A percentile compares a stretch with the other conserved stretches of the same genome.
Evolutionary conservation across 2,329 filamentous ascomycete genomes (phyloP).

Genomic region (Kalmusia sp.): DNA sequence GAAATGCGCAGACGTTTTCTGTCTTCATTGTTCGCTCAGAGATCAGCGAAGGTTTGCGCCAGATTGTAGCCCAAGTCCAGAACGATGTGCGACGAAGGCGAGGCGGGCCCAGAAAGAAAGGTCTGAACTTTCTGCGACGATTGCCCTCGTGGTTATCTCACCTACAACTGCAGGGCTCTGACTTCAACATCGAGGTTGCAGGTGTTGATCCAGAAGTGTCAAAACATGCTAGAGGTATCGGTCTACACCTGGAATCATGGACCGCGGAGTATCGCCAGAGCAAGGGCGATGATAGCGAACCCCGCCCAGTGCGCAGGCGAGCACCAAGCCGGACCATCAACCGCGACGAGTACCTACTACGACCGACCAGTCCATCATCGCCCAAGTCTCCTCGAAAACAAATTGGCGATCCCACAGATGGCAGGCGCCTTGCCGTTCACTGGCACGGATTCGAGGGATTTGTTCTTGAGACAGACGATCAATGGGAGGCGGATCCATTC

Average conservation of each 20-base stretch:
- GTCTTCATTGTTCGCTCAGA: slow-evolving; percentile 90
- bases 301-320: slow-evolving; percentile 68
- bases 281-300: slow-evolving; percentile 69
- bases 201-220: slow-evolving; percentile 87
- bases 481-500: slow-evolving; percentile 85
- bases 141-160: slow-evolving; percentile 86
- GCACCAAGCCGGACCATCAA: slow-evolving; percentile 69
- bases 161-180: slow-evolving; percentile 83
- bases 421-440: slow-evolving; percentile 80
- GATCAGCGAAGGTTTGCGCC: slow-evolving; percentile 88
- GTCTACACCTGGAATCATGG: slow-evolving; percentile 86
- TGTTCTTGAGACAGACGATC: slow-evolving; percentile 86
- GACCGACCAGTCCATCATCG: slow-evolving; percentile 57
- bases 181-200: slow-evolving; percentile 89
- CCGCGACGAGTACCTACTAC: slow-evolving; percentile 69
- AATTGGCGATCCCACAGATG: slow-evolving; percentile 66
- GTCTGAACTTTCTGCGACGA: slow-evolving; percentile 72
- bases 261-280: slow-evolving; percentile 88
- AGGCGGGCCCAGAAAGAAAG: slow-evolving; percentile 49
- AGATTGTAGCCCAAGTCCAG: slow-evolving; percentile 86
- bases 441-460: slow-evolving; percentile 86
- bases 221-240: slow-evolving; percentile 79
- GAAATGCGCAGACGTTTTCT: slow-evolving; percentile 84
- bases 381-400: slow-evolving; percentile 60
- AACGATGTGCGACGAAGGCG: slow-evolving; percentile 48